Percentiles rank a stretch among this genome's conserved stretches.
phyloP scores from a whole-genome alignment of 352 stramenopile species.

The Elongisporangium prolatum region DNA sequence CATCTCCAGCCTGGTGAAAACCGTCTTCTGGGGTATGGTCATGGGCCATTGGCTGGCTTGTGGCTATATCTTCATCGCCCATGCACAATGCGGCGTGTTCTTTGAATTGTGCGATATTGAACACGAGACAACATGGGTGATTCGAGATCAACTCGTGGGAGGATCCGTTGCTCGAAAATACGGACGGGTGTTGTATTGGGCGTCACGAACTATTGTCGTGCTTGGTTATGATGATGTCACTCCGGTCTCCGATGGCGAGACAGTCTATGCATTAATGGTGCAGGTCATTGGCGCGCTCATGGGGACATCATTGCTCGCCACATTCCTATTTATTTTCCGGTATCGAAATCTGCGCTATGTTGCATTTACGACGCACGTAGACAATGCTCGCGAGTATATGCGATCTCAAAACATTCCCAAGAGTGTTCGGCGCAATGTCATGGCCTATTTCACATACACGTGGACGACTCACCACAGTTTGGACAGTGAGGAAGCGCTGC shows the following conservation, averaged over 20 bases:
- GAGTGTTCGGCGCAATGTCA: slow-evolving; percentile 41
- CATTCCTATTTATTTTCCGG: slow-evolving; percentile 72
- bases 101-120: slow-evolving; percentile 37
- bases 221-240: slow-evolving; percentile 65
- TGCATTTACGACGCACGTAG: slow-evolving; percentile 49
- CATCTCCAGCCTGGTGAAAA: slow-evolving; percentile 40
- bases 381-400: slow-evolving; percentile 73
- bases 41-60: slow-evolving; percentile 58
- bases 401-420: slow-evolving; percentile 57
- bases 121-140: slow-evolving; percentile 54
- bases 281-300: slow-evolving; percentile 48
- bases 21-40: slow-evolving; percentile 25
- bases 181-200: slow-evolving; percentile 53
- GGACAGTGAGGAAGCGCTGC: slow-evolving; percentile 53
- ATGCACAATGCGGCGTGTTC: slow-evolving; percentile 46
- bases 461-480: slow-evolving; percentile 61
- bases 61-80: slow-evolving; percentile 66
- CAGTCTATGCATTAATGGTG: slow-evolving; percentile 38
- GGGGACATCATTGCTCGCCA: slow-evolving; percentile 54
- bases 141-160: slow-evolving; percentile 43
- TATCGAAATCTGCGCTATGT: slow-evolving; percentile 46
- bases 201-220: slow-evolving; percentile 47
- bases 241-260: slow-evolving; percentile 49
- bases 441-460: slow-evolving; percentile 58
- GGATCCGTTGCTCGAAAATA: slow-evolving; percentile 44